Evolutionary conservation across 768 basidiomycete genomes (phyloP).

Genomic region (Boletus bicolor): DNA sequence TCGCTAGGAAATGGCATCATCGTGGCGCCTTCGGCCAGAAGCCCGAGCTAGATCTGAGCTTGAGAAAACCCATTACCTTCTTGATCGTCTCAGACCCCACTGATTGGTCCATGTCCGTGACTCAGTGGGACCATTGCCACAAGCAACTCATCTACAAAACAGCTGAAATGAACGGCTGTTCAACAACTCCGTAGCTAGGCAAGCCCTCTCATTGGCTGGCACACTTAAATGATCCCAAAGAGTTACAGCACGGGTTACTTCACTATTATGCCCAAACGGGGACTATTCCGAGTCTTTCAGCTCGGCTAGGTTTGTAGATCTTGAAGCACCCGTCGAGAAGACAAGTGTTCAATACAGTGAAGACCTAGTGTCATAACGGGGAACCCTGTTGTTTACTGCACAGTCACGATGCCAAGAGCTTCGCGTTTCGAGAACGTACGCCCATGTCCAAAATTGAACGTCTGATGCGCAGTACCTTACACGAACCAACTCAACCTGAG

Average conservation of each 20-base stretch:
- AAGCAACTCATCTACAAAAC: too few species aligned
- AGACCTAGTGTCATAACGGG: background rate
- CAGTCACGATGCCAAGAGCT: background rate
- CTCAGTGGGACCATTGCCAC: background rate
- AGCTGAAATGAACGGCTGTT: too few species aligned
- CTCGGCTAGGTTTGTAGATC: too few species aligned
- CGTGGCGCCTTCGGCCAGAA: conserved; percentile 2
- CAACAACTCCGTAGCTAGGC: too few species aligned
- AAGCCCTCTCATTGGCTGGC: too few species aligned
- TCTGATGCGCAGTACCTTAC: background rate
- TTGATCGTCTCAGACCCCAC: background rate
- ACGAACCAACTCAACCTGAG: background rate
- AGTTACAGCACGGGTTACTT: too few species aligned
- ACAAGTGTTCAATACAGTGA: background rate
- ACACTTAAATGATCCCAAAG: too few species aligned
- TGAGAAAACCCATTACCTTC: background rate
- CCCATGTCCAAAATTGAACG: background rate
- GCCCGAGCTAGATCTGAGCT: background rate
- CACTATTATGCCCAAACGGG: too few species aligned
- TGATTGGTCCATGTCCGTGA: background rate
- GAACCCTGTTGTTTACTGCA: background rate
- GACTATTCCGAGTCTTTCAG: too few species aligned
- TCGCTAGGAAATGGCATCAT: background rate
- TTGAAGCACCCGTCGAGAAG: too few species aligned
- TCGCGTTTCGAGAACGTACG: background rate